phyloP scores from a whole-genome alignment of 768 basidiomycete species.

The Brasilioporus rufonigricans region DNA sequence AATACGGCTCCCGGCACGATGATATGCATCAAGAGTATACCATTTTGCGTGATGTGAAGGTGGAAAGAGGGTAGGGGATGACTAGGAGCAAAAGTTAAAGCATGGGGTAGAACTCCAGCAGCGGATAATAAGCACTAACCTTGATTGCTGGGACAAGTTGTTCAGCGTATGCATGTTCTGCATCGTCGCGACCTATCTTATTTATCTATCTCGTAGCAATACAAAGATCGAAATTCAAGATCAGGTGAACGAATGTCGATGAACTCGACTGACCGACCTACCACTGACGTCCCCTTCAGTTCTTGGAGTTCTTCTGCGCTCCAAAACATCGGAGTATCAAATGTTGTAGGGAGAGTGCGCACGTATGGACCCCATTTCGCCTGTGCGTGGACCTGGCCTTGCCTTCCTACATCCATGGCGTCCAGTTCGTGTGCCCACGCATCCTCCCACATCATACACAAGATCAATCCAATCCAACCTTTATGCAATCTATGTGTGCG shows the following conservation, averaged over 20 bases:
- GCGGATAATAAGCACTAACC: conserved; percentile 38
- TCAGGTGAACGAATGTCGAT: not conserved
- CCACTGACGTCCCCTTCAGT: conserved; percentile 80
- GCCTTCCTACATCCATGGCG: conserved; percentile 1
- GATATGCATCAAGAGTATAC: conserved; percentile 75
- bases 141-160: conserved; percentile 70
- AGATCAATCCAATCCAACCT: conserved; percentile 86
- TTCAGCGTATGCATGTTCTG: conserved; percentile 66
- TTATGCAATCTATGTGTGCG: conserved; percentile 51
- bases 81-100: conserved; percentile 37
- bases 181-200: conserved; percentile 84
- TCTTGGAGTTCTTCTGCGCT: conserved; percentile 64
- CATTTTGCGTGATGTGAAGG: conserved; percentile 39
- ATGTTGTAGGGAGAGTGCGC: conserved; percentile 57
- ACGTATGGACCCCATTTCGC: conserved; percentile 27
- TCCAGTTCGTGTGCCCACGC: conserved; percentile 67
- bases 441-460: conserved; percentile 96
- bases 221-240: not conserved
- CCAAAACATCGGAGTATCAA: conserved; percentile 98
- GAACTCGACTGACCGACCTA: conserved; percentile 54
- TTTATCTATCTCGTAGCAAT: conserved; percentile 40
- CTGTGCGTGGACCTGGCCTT: not conserved
- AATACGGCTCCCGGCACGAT: conserved; percentile 88
- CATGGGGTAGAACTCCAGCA: not conserved
- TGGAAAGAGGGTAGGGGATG: conserved; percentile 70